Conservation (phyloP, 192 early-diverging fungal genomes). For the Entomortierella beljakovae region DNA sequence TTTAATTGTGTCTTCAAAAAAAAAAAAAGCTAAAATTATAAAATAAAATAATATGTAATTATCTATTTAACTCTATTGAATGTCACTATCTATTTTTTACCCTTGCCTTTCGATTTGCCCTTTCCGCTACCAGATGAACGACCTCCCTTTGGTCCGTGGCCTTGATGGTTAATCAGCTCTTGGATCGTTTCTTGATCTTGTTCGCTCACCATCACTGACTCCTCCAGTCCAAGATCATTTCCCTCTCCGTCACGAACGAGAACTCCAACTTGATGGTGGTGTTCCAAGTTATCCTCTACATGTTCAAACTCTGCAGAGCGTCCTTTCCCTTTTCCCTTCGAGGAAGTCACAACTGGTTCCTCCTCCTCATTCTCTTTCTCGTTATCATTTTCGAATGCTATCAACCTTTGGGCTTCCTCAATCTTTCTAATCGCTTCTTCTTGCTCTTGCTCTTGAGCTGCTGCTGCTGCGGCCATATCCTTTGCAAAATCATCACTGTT, state of each 20-base stretch:
- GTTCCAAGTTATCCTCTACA: constrained; percentile 2
- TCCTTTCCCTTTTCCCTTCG: constrained; percentile 40
- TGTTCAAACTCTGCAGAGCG: constrained; percentile 35
- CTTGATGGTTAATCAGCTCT: background rate
- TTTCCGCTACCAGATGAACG: constrained; percentile 5
- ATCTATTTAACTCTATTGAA: too few species aligned
- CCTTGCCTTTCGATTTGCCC: constrained; percentile 57
- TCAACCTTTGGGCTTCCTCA: constrained; percentile 31
- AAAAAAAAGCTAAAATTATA: background rate
- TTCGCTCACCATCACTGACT: constrained; percentile 27
- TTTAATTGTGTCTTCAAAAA: too few species aligned
- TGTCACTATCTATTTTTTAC: background rate
- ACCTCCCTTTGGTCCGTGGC: background rate
- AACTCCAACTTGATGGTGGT: constrained; percentile 4
- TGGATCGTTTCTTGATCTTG: constrained; percentile 15
- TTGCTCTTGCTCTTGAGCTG: constrained; percentile 27
- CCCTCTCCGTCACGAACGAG: background rate
- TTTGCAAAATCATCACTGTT: constrained; percentile 58
- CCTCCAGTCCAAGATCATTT: constrained; percentile 9
- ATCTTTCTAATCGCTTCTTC: constrained; percentile 33
- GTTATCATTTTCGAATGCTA: constrained; percentile 10
- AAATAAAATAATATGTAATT: too few species aligned
- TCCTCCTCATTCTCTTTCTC: background rate
- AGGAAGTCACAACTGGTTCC: background rate
- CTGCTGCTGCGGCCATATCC: constrained; percentile 42